These are phyloP conservation scores for Singerocomus inundabilis DNA, from an alignment of 1,284 basidiomycete genomes.

Conservation along the genomic window DNA sequence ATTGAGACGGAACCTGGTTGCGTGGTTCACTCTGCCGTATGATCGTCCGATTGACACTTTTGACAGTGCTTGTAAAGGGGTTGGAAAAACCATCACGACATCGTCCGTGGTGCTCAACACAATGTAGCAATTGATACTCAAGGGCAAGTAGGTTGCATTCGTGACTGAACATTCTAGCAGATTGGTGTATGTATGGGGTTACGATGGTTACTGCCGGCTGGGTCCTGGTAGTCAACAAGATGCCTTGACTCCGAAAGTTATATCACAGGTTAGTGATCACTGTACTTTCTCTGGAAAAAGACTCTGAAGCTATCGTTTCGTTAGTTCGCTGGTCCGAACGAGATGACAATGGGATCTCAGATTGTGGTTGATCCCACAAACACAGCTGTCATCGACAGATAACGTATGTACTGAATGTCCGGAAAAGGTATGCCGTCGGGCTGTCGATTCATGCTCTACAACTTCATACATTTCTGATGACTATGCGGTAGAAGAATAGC, in stretches of 20 bases:
- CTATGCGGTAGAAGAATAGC: conserved; percentile 80
- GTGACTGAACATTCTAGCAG: conserved; percentile 29
- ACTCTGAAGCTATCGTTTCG: background rate
- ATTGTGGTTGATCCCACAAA: conserved; percentile 83
- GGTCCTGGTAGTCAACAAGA: conserved; percentile 86
- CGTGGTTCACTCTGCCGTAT: conserved; percentile 4
- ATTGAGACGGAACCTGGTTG: conserved; percentile 74
- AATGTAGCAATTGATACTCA: conserved; percentile 77
- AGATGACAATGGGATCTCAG: conserved; percentile 57
- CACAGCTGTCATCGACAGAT: conserved; percentile 81
- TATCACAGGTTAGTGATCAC: conserved; percentile 57
- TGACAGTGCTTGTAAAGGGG: conserved; percentile 65
- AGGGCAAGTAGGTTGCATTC: conserved; percentile 45
- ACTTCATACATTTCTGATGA: conserved; percentile 17
- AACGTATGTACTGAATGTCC: conserved; percentile 82
- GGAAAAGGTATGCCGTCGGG: conserved; percentile 56
- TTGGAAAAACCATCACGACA: conserved; percentile 79
- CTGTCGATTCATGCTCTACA: background rate
- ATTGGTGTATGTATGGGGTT: conserved; percentile 84
- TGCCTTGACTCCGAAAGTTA: conserved; percentile 68
- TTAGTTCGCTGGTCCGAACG: conserved; percentile 73
- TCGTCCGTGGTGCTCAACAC: conserved; percentile 87
- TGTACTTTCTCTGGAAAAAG: background rate
- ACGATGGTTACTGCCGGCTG: conserved; percentile 78
- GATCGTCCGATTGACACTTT: conserved; percentile 11